Conservation (phyloP, 1,139 yeast genomes). For the Suhomyces anneliseae region DNA sequence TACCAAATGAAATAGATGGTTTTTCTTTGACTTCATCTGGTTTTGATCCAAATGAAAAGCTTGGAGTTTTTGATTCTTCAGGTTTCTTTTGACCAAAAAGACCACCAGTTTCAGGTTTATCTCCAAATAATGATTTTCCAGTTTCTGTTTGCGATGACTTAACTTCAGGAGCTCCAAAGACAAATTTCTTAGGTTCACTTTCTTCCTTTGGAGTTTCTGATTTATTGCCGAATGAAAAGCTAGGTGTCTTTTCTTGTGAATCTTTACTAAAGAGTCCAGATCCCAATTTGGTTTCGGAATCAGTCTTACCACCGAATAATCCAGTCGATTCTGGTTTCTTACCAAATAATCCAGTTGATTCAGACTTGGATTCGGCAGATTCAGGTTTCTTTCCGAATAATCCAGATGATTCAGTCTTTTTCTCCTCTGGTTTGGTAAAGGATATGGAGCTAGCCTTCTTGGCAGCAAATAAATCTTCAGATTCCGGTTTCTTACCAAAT, state of each 20-base stretch:
- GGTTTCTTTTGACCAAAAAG: background rate
- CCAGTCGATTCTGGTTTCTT: too few relatives aligned
- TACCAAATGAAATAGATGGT: slow-evolving; percentile 1
- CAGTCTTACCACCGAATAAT: too few relatives aligned
- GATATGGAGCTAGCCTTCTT: background rate
- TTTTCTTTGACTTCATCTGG: background rate
- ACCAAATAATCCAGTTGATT: background rate
- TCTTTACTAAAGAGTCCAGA: background rate
- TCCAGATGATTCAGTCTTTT: background rate
- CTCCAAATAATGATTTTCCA: background rate
- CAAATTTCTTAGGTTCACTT: background rate
- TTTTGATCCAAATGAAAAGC: background rate
- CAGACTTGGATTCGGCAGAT: background rate
- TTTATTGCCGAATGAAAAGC: slow-evolving; percentile 3
- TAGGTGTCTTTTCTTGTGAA: background rate
- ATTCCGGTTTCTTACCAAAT: background rate
- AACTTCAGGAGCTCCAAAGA: background rate
- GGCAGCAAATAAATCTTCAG: background rate
- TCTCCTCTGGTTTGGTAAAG: background rate
- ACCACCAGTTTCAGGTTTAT: background rate
- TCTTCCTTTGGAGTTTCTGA: background rate
- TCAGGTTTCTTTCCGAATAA: background rate
- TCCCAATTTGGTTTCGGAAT: too few relatives aligned
- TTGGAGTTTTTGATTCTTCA: background rate
- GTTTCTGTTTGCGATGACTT: background rate